A percentile compares a stretch with the other conserved stretches of the same genome.
phyloP scores from a whole-genome alignment of 1,284 basidiomycete species.

The Polyporus tsugae region DNA sequence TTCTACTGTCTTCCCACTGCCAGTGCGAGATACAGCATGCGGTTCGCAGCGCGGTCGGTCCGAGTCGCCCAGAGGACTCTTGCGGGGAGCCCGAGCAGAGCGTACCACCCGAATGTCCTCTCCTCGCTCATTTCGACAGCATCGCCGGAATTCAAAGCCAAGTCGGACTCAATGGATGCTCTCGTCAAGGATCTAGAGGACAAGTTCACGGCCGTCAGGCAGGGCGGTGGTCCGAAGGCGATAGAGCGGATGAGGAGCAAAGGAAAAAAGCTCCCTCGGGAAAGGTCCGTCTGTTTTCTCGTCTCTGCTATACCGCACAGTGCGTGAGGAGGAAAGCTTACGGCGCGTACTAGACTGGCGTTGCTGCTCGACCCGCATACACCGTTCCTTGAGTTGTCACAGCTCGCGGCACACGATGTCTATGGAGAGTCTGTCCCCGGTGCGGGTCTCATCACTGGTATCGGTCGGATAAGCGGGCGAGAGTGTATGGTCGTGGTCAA shows the following conservation, averaged over 20 bases:
- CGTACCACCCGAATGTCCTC: slow-evolving; percentile 76
- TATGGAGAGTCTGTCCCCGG: slow-evolving; percentile 88
- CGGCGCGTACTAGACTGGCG: slow-evolving; percentile 54
- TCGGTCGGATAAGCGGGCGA: slow-evolving; percentile 81
- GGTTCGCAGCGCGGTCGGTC: slow-evolving; percentile 21
- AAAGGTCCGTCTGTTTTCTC: slow-evolving; percentile 62
- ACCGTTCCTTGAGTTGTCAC: slow-evolving; percentile 91
- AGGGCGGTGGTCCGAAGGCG: slow-evolving; percentile 75
- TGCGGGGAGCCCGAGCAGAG: slow-evolving; percentile 28
- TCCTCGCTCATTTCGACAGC: slow-evolving; percentile 73
- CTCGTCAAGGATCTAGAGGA: slow-evolving; percentile 70
- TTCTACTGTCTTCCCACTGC: neutral
- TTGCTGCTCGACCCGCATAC: slow-evolving; percentile 85
- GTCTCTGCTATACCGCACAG: neutral
- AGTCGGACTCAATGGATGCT: slow-evolving; percentile 71
- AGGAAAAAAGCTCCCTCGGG: slow-evolving; percentile 88
- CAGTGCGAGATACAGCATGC: slow-evolving; percentile 16
- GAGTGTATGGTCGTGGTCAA: slow-evolving; percentile 94
- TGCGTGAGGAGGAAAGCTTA: neutral
- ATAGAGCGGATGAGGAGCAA: slow-evolving; percentile 80
- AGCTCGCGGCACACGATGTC: slow-evolving; percentile 88
- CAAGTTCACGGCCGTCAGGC: slow-evolving; percentile 63
- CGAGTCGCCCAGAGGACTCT: slow-evolving; percentile 25
- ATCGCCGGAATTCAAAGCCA: slow-evolving; percentile 75
- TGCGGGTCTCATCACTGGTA: slow-evolving; percentile 92